A percentile compares a stretch with the other conserved stretches of the same genome.
Evolutionary conservation across 305 asterid genomes (phyloP).

Genomic region (Fraxinus albicans): DNA sequence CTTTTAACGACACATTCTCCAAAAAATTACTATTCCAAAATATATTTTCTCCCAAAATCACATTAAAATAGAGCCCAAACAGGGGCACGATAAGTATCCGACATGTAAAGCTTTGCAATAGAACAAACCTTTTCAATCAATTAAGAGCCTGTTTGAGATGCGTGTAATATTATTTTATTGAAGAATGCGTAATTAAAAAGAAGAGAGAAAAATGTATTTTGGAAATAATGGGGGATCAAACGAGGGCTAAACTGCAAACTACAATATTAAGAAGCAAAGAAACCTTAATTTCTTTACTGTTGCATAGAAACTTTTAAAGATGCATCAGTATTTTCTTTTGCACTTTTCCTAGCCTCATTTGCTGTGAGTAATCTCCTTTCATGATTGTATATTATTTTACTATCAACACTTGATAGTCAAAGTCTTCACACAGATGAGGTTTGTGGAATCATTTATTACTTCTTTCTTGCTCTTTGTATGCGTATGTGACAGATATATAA

Average conservation of each 20-base stretch:
- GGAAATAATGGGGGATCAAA: background rate
- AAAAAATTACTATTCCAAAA: background rate
- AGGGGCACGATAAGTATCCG: background rate
- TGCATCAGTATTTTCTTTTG: background rate
- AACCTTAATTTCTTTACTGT: background rate
- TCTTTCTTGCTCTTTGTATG: background rate
- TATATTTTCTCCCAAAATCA: background rate
- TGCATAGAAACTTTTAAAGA: background rate
- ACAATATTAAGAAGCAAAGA: background rate
- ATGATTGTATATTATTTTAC: background rate
- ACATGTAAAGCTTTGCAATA: background rate
- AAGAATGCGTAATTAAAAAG: background rate
- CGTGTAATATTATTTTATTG: background rate
- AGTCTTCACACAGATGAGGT: background rate
- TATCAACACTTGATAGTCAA: background rate
- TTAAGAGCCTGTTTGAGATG: background rate
- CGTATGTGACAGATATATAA: background rate
- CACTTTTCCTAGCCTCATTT: background rate
- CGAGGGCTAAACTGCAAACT: background rate
- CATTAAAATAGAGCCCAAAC: background rate
- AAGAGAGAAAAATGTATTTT: no score
- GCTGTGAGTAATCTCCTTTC: background rate
- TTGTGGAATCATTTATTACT: background rate
- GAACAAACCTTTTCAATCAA: background rate
- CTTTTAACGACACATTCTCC: background rate